Conservation (phyloP, 805 yeast genomes). For the Zygosaccharomyces rouxii region DNA sequence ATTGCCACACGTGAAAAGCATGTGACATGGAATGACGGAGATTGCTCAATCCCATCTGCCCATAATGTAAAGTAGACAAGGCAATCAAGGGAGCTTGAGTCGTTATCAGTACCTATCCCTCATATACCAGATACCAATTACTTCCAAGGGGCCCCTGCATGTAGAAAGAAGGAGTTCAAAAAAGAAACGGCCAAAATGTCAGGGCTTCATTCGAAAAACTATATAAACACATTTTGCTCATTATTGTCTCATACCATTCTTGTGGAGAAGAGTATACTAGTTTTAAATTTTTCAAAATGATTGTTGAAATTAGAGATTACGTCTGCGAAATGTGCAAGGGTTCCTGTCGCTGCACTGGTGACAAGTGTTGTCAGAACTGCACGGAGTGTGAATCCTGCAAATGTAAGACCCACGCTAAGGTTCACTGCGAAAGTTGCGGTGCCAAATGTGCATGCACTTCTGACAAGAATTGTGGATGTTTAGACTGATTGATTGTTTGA, state of each 20-base stretch:
- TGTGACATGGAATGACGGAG: too few relatives aligned
- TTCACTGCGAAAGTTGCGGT: not conserved
- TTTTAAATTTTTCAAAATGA: not conserved
- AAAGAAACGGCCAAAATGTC: not conserved
- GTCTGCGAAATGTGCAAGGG: not conserved
- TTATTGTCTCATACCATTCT: not conserved
- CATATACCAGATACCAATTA: not conserved
- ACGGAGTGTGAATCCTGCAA: not conserved
- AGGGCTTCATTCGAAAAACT: not conserved
- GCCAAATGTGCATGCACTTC: not conserved
- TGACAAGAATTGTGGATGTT: not conserved
- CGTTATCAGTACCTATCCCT: not conserved
- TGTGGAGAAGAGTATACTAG: not conserved
- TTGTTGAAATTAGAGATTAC: not conserved
- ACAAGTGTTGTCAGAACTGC: not conserved
- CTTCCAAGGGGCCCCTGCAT: not conserved
- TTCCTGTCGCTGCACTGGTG: not conserved
- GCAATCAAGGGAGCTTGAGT: not conserved
- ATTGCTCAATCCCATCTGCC: too few relatives aligned
- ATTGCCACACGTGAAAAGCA: too few relatives aligned
- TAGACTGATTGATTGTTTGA: not conserved
- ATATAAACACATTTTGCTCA: not conserved
- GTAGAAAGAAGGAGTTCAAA: not conserved
- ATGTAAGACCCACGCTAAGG: not conserved
- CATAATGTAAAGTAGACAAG: too few relatives aligned